These are phyloP conservation scores for Pythium brachiatum DNA, from an alignment of 352 stramenopile genomes.

Conservation along the genomic window DNA sequence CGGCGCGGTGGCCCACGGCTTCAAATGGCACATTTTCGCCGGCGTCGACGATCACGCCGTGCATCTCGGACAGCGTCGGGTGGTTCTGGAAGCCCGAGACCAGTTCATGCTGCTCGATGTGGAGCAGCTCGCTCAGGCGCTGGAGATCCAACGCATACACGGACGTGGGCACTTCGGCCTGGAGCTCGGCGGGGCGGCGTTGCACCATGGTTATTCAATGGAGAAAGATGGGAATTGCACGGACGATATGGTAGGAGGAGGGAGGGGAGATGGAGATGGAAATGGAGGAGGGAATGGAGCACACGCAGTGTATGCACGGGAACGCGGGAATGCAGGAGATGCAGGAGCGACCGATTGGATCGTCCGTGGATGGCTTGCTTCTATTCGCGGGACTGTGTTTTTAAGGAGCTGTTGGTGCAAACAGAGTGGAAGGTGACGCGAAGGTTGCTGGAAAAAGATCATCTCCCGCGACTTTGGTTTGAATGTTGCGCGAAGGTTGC, in stretches of 20 bases:
- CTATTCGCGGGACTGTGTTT: not conserved
- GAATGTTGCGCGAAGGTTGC: not conserved
- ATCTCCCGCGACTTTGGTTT: not conserved
- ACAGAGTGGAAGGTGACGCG: not conserved
- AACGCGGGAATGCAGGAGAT: not conserved
- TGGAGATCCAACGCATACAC: constrained; percentile 31
- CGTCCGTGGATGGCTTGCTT: not conserved
- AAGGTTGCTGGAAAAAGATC: constrained; percentile 3
- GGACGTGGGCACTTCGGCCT: constrained; percentile 27
- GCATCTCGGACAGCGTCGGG: constrained; percentile 62
- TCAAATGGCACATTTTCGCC: constrained; percentile 76
- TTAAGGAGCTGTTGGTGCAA: not conserved
- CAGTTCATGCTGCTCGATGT: constrained; percentile 29
- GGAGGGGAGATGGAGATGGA: too few relatives aligned
- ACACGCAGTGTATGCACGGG: not conserved
- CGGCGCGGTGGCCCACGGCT: constrained; percentile 41
- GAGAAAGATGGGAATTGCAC: too few relatives aligned
- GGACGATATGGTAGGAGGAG: too few relatives aligned
- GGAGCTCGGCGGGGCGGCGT: constrained; percentile 27
- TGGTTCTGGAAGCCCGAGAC: constrained; percentile 52
- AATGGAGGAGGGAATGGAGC: not conserved
- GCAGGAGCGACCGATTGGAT: constrained; percentile 2
- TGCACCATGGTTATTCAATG: constrained; percentile 20
- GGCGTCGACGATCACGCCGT: constrained; percentile 74
- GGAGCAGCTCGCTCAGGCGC: constrained; percentile 26